Base-by-base conservation (phyloP, 768 basidiomycete species). In the Gymnopilus junonius region DNA sequence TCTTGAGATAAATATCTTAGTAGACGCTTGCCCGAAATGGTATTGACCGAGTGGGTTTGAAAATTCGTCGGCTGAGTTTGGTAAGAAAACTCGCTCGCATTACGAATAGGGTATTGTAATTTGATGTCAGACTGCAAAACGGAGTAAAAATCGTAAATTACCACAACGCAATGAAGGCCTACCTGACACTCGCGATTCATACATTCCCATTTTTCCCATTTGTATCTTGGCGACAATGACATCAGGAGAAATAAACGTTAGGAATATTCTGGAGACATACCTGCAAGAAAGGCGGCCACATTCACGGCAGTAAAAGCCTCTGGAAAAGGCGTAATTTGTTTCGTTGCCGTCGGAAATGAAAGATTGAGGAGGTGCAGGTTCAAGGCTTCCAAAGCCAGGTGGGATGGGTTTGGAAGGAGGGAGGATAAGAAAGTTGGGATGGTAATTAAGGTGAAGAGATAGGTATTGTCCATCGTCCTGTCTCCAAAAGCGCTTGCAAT, bases 171-270 rank as follows among this genome's bases (percentile, higher is more conserved):
- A n/a, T n/a, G n/a, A 50, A 51, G 20, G 65, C 70, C 40, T 73
- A 91, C 92, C 17, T 78, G 68, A 70, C 91, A 94, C 11, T 37
- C 11, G 12, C 10, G 10, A 59, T 79, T 69, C 32, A 79, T 73
- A 68, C 92, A 94, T 71, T 90, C 83, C 85, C 90, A 92, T 53
- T 82, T 70, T 70, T 91, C 85, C 92, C 91, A 93, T 73, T 88
- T 89, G 56, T 73, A 87, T 67, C 92, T n/a, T 93, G 61, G 6
- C 29, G 42, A 46, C 10, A n/a, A 51, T 20, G 50, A 43, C 35
- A 55, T 54, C 40, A 35, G 67, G 61, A 65, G 37, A 6, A 27
- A 29, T 11, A 37, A 46, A 48, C 21, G 3, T 39, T 15, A 37
- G 20, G n/a, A 31, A 42, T 15, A 54, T 4, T 11, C 7, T 34